Evolutionary conservation across 78 protist species (phyloP), one percentile per base, ranked within the genome.

Genomic region (Pelomyxa schiedti): DNA sequence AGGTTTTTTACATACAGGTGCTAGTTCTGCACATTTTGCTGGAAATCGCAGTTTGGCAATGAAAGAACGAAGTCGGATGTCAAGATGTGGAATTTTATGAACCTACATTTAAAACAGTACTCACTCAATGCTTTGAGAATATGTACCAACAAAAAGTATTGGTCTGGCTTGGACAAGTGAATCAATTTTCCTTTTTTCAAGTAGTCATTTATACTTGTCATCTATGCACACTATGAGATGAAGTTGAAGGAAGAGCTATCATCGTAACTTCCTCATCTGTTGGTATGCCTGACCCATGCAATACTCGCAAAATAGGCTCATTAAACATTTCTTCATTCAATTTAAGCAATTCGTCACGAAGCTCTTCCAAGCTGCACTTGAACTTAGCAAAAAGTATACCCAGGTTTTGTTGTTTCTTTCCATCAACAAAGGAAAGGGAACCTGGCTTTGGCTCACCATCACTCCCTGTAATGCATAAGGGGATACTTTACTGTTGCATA

Each of bases 381-480:
- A 83, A 75, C 38, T 74, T 83, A 0, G 76, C 66, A 16, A 83
- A 28, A 42, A 77, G 76, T 9, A 83, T 83, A 0, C 84, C 88
- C 1, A 83, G 36, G 64, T 83, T 83, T 26, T 83, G 88, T 22
- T 82, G 63, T 39, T 76, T 74, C 65, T 76, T 75, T 39, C 63
- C 64, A 64, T 83, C 88, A 8, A 83, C 66, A 6, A 83, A 75
- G 9, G 77, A 42, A 8, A 83, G 80, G 37, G 73, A 35, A 28
- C 80, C 88, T n/a, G 82, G 82, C 73, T 83, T 83, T 24, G 82
- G 78, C 1, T 65, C 76, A 22, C 37, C 29, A 32, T 67, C 32
- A 35, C 35, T 65, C 69, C 7, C 69, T 65, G 69, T 65, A 65
- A 4, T 65, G 41, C 29, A 7, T n/a, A n/a, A 69, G 24, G 4